Conservation (phyloP, 768 basidiomycete genomes). For the Trametes elegans region DNA sequence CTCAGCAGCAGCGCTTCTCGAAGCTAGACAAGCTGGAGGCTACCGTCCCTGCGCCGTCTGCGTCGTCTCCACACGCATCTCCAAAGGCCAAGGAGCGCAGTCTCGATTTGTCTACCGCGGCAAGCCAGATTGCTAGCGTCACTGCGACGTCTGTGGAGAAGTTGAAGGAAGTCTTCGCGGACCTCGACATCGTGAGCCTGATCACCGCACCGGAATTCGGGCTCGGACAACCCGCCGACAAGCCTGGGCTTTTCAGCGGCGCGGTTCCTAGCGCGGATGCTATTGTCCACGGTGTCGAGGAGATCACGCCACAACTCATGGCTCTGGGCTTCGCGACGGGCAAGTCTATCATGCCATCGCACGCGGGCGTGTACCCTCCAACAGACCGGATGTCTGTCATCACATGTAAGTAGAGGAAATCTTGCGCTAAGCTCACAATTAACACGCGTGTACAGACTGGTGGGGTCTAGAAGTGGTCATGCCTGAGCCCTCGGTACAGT, state of each 20-base stretch:
- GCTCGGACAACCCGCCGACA: slow-evolving; percentile 70
- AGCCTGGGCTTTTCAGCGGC: slow-evolving; percentile 66
- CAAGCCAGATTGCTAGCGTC: slow-evolving; percentile 37
- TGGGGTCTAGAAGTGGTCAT: slow-evolving; percentile 84
- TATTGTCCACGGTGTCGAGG: slow-evolving; percentile 61
- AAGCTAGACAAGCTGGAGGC: slow-evolving; percentile 34
- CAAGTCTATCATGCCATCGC: slow-evolving; percentile 59
- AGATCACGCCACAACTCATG: slow-evolving; percentile 77
- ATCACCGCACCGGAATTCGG: slow-evolving; percentile 63
- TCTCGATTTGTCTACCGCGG: slow-evolving; percentile 1
- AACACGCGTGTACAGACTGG: slow-evolving; percentile 59
- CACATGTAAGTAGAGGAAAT: slow-evolving; percentile 55
- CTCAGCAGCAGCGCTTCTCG: slow-evolving; percentile 57
- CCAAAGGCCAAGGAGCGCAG: slow-evolving; percentile 1
- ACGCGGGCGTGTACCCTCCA: slow-evolving; percentile 68
- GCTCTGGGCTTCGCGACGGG: slow-evolving; percentile 77
- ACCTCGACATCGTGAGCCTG: slow-evolving; percentile 61
- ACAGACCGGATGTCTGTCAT: slow-evolving; percentile 74
- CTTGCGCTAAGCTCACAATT: neutral
- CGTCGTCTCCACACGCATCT: neutral
- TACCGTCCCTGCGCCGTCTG: neutral
- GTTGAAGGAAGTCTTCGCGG: slow-evolving; percentile 49
- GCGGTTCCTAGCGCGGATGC: slow-evolving; percentile 75
- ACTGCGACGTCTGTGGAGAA: slow-evolving; percentile 49
- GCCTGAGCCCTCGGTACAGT: slow-evolving; percentile 64